Conservation (phyloP, 805 yeast genomes). For the Wickerhamiella qilinensis region DNA sequence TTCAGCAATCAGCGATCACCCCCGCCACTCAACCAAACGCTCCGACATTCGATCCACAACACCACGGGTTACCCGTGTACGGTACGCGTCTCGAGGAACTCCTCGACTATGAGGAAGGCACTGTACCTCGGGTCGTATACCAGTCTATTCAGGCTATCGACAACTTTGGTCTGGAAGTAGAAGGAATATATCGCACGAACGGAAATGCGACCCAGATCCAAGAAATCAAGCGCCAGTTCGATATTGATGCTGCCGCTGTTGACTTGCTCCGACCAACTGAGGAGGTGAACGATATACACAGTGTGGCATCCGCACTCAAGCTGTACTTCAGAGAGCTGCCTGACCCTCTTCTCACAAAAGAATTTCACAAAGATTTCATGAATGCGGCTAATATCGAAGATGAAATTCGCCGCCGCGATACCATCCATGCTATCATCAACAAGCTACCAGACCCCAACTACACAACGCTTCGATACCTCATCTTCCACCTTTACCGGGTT, state of each 20-base stretch:
- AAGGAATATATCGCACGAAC: conserved; percentile 77
- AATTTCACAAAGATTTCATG: conserved; percentile 44
- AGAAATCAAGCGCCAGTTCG: conserved; percentile 50
- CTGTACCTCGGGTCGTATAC: conserved; percentile 80
- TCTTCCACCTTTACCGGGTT: conserved; percentile 72
- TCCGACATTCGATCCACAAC: background rate
- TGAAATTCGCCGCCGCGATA: conserved; percentile 45
- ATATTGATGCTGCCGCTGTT: conserved; percentile 41
- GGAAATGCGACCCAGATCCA: conserved; percentile 66
- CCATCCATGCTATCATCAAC: conserved; percentile 72
- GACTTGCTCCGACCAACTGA: conserved; percentile 38
- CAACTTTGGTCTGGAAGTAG: conserved; percentile 64
- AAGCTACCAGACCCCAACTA: conserved; percentile 89
- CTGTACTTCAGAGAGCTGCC: conserved; percentile 73
- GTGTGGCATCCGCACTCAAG: conserved; percentile 78
- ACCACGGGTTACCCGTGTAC: conserved; percentile 36
- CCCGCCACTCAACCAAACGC: background rate
- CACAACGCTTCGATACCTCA: conserved; percentile 70
- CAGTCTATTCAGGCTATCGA: conserved; percentile 82
- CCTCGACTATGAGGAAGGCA: conserved; percentile 70
- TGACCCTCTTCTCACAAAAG: conserved; percentile 63
- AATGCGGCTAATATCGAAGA: conserved; percentile 57
- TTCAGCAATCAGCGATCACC: conserved; percentile 12
- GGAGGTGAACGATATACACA: conserved; percentile 63
- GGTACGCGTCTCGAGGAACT: conserved; percentile 71